Evolutionary conservation across 2,329 filamentous ascomycete genomes (phyloP).

Genomic region (Pezicula rhizophila): DNA sequence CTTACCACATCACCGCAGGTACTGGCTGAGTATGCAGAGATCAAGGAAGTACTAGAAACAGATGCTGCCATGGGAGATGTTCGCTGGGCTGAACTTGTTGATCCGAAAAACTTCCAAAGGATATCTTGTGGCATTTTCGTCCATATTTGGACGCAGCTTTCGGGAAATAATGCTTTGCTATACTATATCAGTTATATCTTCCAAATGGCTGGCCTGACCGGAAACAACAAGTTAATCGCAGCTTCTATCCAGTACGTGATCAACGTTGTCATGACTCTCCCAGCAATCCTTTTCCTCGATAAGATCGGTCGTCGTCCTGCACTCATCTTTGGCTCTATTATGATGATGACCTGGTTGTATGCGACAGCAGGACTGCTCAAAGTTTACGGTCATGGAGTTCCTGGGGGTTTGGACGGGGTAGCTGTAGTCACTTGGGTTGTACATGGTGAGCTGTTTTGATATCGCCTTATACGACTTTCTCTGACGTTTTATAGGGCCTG

Average conservation of each 20-base stretch:
- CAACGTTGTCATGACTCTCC: slow-evolving; percentile 5
- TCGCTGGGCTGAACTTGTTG: slow-evolving; percentile 38
- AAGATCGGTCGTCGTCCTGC: neutral
- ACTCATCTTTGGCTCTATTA: neutral
- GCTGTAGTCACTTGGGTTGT: slow-evolving; percentile 48
- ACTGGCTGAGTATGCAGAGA: slow-evolving; percentile 28
- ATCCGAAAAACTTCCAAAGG: neutral
- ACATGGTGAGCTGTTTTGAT: slow-evolving; percentile 19
- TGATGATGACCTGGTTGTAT: too few relatives aligned
- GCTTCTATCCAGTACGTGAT: slow-evolving; percentile 6
- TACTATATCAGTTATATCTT: slow-evolving; percentile 31
- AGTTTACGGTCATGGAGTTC: slow-evolving; percentile 41
- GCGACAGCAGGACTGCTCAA: slow-evolving; percentile 52
- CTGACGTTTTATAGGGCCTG: slow-evolving; percentile 24
- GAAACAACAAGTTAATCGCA: slow-evolving; percentile 25
- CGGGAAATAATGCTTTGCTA: slow-evolving; percentile 14
- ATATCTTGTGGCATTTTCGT: slow-evolving; percentile 3
- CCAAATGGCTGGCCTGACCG: slow-evolving; percentile 27
- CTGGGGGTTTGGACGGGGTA: slow-evolving; percentile 31
- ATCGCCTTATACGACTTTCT: too few relatives aligned
- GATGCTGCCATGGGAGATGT: slow-evolving; percentile 39
- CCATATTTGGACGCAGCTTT: slow-evolving; percentile 5
- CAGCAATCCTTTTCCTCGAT: slow-evolving; percentile 4
- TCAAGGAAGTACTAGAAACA: neutral
- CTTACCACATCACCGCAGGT: slow-evolving; percentile 46